Base-by-base conservation (phyloP, 257 asterid genomes). In the Anisodus acutangulus region DNA sequence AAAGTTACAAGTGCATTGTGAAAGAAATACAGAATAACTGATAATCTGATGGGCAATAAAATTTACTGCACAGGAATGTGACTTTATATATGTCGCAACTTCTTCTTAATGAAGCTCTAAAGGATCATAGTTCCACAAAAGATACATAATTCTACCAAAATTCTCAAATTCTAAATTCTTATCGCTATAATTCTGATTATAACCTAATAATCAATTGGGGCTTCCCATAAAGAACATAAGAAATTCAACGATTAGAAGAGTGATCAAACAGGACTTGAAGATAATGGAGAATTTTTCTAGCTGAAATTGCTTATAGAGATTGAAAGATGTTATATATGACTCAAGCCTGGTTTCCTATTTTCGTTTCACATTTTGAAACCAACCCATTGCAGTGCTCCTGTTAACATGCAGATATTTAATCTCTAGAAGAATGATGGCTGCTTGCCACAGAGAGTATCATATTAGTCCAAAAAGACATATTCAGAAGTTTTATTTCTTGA, bases 181-280 rank as follows among this genome's bases (percentile, higher is more conserved):
- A 13, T 76, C 82, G 26, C 47, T 53, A 4, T 7, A 78, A 53
- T 78, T 78, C 82, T 78, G 82, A 53, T 78, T 53, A 78, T 53
- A 53, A 76, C 4, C 15, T 51, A 31, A 53, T 78, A 26, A 53
- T 45, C 53, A 31, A 26, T 8, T 26, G 82, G 45, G 49, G 81
- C 64, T 76, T 22, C 81, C 53, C 64, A 53, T 22, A 53, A 26
- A 51, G 63, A 76, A 51, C 26, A 76, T 4, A 51, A 76, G 26
- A 74, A 60, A 74, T 22, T 74, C 64, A 53, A 53, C 11, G 47
- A 26, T 39, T 26, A 53, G 63, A 78, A 78, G 64, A 74, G 81
- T 49, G 60, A 74, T 49, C 43, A 74, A 9, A 49, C 62, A 49
- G 81, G 12, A 74, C 70, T 74, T 74, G 59, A 74, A 74, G 81